A percentile compares a stretch with the other conserved stretches of the same genome.
Evolutionary conservation across 2,329 filamentous ascomycete genomes (phyloP).

Genomic region (Rugonectria rugulosa): DNA sequence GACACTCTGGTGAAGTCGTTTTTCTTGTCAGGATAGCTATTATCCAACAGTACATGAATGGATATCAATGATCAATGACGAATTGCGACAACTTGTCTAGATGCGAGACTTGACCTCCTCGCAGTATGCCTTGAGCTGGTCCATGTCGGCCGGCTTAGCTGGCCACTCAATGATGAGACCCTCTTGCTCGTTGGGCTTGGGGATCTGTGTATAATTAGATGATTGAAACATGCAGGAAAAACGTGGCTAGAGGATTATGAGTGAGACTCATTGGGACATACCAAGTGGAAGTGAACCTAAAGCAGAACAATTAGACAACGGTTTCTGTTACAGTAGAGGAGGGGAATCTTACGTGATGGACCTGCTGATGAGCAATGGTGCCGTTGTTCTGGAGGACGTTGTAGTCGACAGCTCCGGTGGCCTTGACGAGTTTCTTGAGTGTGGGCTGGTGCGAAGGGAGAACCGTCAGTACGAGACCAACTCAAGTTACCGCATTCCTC

Average conservation of each 20-base stretch:
- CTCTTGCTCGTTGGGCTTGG: slow-evolving; percentile 86
- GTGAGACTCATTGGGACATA: slow-evolving; percentile 48
- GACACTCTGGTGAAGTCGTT: background rate
- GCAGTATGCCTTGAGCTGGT: slow-evolving; percentile 77
- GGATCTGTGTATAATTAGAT: slow-evolving; percentile 67
- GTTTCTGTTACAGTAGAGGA: background rate
- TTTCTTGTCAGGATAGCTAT: slow-evolving; percentile 3
- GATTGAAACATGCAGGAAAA: background rate
- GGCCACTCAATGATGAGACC: slow-evolving; percentile 87
- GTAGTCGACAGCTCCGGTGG: slow-evolving; percentile 80
- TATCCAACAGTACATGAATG: slow-evolving; percentile 8
- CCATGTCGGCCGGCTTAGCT: slow-evolving; percentile 77
- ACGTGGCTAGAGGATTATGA: background rate
- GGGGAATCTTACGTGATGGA: slow-evolving; percentile 78
- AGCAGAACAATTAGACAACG: slow-evolving; percentile 10
- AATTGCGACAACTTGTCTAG: slow-evolving; percentile 51
- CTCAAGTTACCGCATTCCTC: too few relatives aligned
- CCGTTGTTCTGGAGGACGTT: slow-evolving; percentile 99
- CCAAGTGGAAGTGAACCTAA: slow-evolving; percentile 93
- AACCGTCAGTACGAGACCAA: background rate
- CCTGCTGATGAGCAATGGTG: slow-evolving; percentile 85
- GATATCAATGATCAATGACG: background rate
- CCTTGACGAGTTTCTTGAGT: slow-evolving; percentile 84
- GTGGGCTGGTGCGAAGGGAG: slow-evolving; percentile 40
- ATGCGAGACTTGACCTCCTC: slow-evolving; percentile 93